Evolutionary conservation across 768 basidiomycete genomes (phyloP).

Genomic region (Mycena haematopus): DNA sequence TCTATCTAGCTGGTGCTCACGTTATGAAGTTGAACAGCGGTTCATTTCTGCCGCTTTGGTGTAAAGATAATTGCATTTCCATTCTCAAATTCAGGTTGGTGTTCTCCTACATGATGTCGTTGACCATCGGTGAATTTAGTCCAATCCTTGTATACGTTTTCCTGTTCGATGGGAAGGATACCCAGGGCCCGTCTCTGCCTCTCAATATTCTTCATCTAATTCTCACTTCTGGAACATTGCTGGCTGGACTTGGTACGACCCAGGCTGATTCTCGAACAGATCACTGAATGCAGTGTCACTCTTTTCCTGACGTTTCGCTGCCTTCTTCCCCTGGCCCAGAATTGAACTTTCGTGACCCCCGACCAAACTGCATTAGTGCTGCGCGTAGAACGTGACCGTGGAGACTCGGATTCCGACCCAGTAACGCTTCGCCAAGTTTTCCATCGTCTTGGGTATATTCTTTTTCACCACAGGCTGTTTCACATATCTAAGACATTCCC

Average conservation of each 20-base stretch:
- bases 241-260: slow-evolving; percentile 48
- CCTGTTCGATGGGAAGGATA: slow-evolving; percentile 46
- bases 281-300: slow-evolving; percentile 53
- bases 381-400: slow-evolving; percentile 57
- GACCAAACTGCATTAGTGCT: slow-evolving; percentile 52
- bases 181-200: neutral
- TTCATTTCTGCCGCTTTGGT: slow-evolving; percentile 12
- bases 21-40: slow-evolving; percentile 52
- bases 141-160: slow-evolving; percentile 52
- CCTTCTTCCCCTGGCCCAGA: slow-evolving; percentile 52
- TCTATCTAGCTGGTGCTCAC: slow-evolving; percentile 53
- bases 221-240: slow-evolving; percentile 33
- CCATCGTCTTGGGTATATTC: slow-evolving; percentile 38
- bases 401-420: slow-evolving; percentile 53
- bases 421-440: slow-evolving; percentile 45
- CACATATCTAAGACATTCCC: slow-evolving; percentile 6
- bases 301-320: slow-evolving; percentile 45
- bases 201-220: neutral
- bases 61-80: neutral
- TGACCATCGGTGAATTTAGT: slow-evolving; percentile 48
- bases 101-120: slow-evolving; percentile 47
- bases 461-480: neutral
- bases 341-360: slow-evolving; percentile 50
- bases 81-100: slow-evolving; percentile 39
- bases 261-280: slow-evolving; percentile 34